Conservation (phyloP, 179 eudicot species). For the Dionaea muscipula region DNA sequence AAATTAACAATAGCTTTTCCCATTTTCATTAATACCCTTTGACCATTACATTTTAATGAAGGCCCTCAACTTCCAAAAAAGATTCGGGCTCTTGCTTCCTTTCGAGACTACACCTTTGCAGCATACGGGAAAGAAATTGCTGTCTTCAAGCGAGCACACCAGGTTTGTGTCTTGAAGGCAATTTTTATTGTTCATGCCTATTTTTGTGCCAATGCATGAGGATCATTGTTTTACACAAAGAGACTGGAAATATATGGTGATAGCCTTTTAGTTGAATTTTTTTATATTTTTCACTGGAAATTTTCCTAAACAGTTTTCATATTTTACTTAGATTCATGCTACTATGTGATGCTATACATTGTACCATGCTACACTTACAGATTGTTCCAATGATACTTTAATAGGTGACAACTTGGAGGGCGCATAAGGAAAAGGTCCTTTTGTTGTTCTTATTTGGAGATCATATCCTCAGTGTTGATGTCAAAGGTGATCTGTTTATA, state of each 20-base stretch:
- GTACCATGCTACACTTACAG: background rate
- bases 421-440: constrained; percentile 64
- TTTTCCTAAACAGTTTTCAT: too few relatives aligned
- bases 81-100: constrained; percentile 84
- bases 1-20: background rate
- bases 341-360: background rate
- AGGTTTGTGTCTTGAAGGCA: constrained; percentile 35
- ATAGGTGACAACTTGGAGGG: constrained; percentile 87
- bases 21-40: background rate
- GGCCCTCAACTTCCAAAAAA: constrained; percentile 95
- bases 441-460: constrained; percentile 75
- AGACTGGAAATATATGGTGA: too few relatives aligned
- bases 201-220: background rate
- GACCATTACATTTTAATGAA: constrained; percentile 15
- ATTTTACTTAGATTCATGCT: background rate
- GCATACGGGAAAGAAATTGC: constrained; percentile 76
- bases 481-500: constrained; percentile 53
- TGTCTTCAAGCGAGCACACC: constrained; percentile 89
- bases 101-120: constrained; percentile 92
- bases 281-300: too few relatives aligned
- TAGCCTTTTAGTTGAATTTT: too few relatives aligned
- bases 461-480: constrained; percentile 76
- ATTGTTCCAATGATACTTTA: constrained; percentile 4
- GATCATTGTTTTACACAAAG: too few relatives aligned
- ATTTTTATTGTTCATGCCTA: background rate